Evolutionary conservation across 345 rosid genomes (phyloP).

Genomic region (Aquilaria sinensis): DNA sequence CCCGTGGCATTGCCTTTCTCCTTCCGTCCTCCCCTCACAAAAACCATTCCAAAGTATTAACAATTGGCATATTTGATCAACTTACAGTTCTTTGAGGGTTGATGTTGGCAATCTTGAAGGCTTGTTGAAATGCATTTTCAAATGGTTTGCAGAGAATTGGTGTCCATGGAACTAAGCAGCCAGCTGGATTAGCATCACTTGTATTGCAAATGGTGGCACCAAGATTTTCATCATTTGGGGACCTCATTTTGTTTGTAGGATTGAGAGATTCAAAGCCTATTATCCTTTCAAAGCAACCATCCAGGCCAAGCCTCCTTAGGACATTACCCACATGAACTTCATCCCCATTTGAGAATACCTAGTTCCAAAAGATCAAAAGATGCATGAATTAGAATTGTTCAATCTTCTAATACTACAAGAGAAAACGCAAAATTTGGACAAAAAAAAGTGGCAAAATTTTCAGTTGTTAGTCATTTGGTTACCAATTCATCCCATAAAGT

Average conservation of each 20-base stretch:
- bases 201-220: conserved; percentile 22
- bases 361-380: no score
- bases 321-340: conserved; percentile 43
- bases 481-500: no score
- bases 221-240: conserved; percentile 28
- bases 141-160: conserved; percentile 83
- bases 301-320: conserved; percentile 45
- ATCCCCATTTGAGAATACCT: conserved; percentile 64
- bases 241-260: conserved; percentile 18
- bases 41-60: background rate
- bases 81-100: conserved; percentile 76
- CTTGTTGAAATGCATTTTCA: conserved; percentile 49
- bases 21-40: no score
- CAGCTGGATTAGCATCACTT: conserved; percentile 11
- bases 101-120: conserved; percentile 54
- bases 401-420: no score
- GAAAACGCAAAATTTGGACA: no score
- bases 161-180: conserved; percentile 30
- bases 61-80: no score
- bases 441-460: no score
- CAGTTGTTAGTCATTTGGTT: no score
- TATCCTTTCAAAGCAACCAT: conserved; percentile 57
- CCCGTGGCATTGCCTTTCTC: no score
- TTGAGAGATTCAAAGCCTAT: conserved; percentile 59
- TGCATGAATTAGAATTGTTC: no score